Percentiles rank a stretch among this genome's conserved stretches.
Conservation (phyloP, 2,329 filamentous ascomycete genomes). For the Epichloe baconii region DNA sequence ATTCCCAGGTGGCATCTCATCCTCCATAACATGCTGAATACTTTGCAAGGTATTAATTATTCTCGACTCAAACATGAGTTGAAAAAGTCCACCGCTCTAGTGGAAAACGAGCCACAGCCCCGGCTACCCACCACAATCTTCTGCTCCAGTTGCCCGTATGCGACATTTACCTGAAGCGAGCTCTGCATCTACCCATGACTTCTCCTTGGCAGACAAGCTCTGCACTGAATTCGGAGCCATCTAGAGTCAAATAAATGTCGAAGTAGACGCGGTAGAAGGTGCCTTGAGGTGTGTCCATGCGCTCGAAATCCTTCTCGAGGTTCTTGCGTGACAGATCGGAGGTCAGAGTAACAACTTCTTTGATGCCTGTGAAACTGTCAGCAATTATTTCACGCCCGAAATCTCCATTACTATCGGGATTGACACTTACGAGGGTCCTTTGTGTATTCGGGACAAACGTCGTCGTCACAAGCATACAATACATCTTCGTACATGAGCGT, state of each 20-base stretch:
- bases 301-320: conserved; percentile 96
- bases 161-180: conserved; percentile 57
- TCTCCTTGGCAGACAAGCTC: conserved; percentile 98
- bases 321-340: conserved; percentile 97
- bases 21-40: background rate
- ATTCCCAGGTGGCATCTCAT: background rate
- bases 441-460: conserved; percentile 95
- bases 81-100: background rate
- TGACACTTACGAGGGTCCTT: conserved; percentile 87
- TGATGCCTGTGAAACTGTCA: conserved; percentile 58
- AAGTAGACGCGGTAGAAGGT: conserved; percentile 82
- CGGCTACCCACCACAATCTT: background rate
- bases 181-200: conserved; percentile 93
- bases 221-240: conserved; percentile 95
- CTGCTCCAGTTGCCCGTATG: background rate
- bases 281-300: conserved; percentile 97
- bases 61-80: background rate
- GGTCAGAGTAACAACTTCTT: conserved; percentile 95
- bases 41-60: conserved; percentile 3
- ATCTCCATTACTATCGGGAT: no score
- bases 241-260: conserved; percentile 79
- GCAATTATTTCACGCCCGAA: conserved; percentile 4
- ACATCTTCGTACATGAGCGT: conserved; percentile 99
- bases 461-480: conserved; percentile 91
- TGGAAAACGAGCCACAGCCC: background rate